These are phyloP conservation scores for Syncephalastrum sp. DNA, from an alignment of 371 early-diverging fungal genomes.

Conservation along the genomic window DNA sequence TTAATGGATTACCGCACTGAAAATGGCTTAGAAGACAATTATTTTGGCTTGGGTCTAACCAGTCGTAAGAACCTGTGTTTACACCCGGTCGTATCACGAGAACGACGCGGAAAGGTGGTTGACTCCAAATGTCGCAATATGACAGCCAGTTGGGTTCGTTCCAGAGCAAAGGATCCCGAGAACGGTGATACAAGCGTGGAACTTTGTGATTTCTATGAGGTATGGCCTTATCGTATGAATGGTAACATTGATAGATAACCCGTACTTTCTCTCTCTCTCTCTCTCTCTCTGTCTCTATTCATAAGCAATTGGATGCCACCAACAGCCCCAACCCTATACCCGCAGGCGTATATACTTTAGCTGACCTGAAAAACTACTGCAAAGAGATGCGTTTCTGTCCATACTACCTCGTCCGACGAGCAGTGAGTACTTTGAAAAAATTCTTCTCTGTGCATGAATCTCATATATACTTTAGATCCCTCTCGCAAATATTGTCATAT, in stretches of 20 bases:
- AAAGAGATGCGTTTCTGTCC: conserved; percentile 85
- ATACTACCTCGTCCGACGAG: conserved; percentile 91
- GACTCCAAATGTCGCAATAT: conserved; percentile 91
- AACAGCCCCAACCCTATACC: conserved; percentile 76
- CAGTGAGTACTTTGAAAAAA: conserved; percentile 43
- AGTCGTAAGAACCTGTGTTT: conserved; percentile 96
- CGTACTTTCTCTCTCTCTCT: neutral
- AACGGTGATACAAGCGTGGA: conserved; percentile 51
- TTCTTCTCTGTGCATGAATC: neutral
- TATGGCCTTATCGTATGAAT: conserved; percentile 13
- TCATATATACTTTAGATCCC: conserved; percentile 54
- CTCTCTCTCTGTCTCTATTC: neutral
- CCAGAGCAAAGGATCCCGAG: conserved; percentile 51
- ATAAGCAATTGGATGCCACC: conserved; percentile 62
- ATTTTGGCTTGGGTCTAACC: conserved; percentile 95
- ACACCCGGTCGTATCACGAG: conserved; percentile 82
- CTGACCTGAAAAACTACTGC: conserved; percentile 86
- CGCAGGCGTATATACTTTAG: conserved; percentile 95
- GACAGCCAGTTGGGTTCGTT: conserved; percentile 95
- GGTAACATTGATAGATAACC: neutral
- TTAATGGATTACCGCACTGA: conserved; percentile 83
- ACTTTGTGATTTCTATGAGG: conserved; percentile 85
- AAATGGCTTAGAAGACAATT: conserved; percentile 72
- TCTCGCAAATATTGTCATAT: conserved; percentile 97
- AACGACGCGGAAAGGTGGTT: conserved; percentile 83